A percentile compares a stretch with the other conserved stretches of the same genome.
Evolutionary conservation across 164 flowering plant genomes (phyloP).

Genomic region (Nymphaea thermarum): DNA sequence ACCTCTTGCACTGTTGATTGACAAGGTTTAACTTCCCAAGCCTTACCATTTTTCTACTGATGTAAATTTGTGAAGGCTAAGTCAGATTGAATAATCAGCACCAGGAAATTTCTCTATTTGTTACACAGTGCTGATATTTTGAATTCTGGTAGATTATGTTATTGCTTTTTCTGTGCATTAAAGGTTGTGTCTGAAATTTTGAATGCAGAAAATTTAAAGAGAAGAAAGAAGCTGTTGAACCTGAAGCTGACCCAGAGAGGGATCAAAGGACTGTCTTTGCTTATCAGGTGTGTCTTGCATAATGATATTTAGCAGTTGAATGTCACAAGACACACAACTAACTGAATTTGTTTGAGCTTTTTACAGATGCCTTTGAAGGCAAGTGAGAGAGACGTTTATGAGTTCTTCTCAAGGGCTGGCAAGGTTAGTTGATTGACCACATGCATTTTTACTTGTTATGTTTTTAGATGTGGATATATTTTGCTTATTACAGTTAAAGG

Average conservation of each 20-base stretch:
- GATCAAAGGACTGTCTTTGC: conserved; percentile 99
- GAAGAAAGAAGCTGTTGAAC: conserved; percentile 72
- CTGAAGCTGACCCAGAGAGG: conserved; percentile 97
- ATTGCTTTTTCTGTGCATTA: neutral
- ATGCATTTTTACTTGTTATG: no score
- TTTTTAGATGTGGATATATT: neutral
- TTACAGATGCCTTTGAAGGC: conserved; percentile 91
- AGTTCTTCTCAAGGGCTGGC: conserved; percentile 90
- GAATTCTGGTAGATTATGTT: neutral
- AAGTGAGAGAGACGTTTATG: conserved; percentile 80
- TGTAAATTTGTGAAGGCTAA: neutral
- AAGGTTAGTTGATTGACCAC: conserved; percentile 44
- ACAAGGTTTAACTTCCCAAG: neutral
- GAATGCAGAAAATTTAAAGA: conserved; percentile 49
- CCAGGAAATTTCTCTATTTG: neutral
- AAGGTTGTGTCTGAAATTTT: neutral
- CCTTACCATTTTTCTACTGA: neutral
- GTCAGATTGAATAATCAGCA: neutral
- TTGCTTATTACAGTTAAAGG: neutral
- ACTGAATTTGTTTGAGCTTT: neutral
- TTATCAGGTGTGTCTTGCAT: conserved; percentile 54
- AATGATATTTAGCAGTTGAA: neutral
- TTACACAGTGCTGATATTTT: neutral
- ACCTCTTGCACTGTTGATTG: neutral
- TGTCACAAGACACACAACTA: neutral